These are phyloP conservation scores for Solanum chiquidenum DNA, from an alignment of 257 asterid genomes.

Conservation along the genomic window DNA sequence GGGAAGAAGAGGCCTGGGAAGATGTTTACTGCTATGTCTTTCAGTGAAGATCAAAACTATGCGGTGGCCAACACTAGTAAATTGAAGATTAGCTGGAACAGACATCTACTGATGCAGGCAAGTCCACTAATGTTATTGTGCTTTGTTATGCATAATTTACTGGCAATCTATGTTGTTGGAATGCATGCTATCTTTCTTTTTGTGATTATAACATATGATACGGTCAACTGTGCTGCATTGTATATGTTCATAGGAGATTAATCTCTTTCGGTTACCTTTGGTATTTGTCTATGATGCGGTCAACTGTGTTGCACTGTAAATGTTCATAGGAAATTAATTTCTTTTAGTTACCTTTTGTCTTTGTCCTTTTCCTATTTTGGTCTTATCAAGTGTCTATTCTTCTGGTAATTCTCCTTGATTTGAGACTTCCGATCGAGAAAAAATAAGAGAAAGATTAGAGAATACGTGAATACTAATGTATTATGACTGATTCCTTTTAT, in stretches of 20 bases:
- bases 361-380: background rate
- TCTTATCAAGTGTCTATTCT: background rate
- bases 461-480: background rate
- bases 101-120: slow-evolving; percentile 82
- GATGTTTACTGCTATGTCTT: slow-evolving; percentile 90
- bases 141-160: background rate
- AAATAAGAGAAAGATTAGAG: background rate
- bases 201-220: background rate
- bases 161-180: background rate
- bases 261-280: background rate
- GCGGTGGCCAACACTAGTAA: slow-evolving; percentile 17
- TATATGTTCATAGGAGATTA: background rate
- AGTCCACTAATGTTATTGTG: background rate
- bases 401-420: background rate
- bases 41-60: slow-evolving; percentile 24
- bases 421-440: background rate
- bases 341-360: background rate
- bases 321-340: background rate
- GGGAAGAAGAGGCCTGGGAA: slow-evolving; percentile 82
- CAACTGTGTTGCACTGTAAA: background rate
- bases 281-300: background rate
- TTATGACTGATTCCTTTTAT: background rate
- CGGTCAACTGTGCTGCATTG: background rate
- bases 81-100: slow-evolving; percentile 33
- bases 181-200: background rate